Conservation (phyloP, 169 alveolate genomes). For the Sarcocystis neurona region DNA sequence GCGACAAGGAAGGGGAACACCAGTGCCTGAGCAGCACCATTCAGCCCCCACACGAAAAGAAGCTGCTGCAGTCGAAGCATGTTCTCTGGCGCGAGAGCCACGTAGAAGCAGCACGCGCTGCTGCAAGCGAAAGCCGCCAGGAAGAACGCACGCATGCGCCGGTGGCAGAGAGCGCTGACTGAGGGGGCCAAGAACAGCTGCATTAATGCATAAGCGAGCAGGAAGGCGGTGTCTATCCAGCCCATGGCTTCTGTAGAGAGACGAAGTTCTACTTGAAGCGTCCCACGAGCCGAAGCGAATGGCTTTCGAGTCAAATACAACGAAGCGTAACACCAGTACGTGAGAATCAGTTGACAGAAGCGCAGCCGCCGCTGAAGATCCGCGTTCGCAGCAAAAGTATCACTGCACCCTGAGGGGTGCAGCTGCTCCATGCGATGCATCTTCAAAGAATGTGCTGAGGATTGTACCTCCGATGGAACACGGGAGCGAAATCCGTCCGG, state of each 20-base stretch:
- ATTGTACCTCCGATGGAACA: too few relatives aligned
- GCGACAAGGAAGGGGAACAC: conserved; percentile 51
- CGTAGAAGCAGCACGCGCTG: neutral
- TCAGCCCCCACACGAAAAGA: conserved; percentile 63
- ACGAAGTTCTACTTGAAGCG: conserved; percentile 62
- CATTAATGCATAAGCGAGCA: conserved; percentile 67
- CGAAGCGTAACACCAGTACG: conserved; percentile 67
- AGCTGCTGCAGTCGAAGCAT: neutral
- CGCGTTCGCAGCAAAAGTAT: neutral
- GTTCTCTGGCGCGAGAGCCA: conserved; percentile 8
- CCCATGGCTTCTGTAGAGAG: conserved; percentile 67
- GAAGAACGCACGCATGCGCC: neutral
- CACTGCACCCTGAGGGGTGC: neutral
- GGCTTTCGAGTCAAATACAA: conserved; percentile 73
- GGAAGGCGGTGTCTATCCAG: conserved; percentile 69
- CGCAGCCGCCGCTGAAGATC: neutral
- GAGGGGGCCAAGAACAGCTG: conserved; percentile 64
- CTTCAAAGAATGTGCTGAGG: too few relatives aligned
- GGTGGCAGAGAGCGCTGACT: neutral
- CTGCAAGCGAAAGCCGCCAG: conserved; percentile 21
- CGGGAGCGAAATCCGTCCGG: too few relatives aligned
- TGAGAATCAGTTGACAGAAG: conserved; percentile 44
- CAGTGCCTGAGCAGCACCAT: conserved; percentile 70
- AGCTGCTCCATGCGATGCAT: too few relatives aligned
- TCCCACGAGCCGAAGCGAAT: conserved; percentile 67